Conservation (phyloP, 1,284 basidiomycete species). For the Melampsora americana region DNA sequence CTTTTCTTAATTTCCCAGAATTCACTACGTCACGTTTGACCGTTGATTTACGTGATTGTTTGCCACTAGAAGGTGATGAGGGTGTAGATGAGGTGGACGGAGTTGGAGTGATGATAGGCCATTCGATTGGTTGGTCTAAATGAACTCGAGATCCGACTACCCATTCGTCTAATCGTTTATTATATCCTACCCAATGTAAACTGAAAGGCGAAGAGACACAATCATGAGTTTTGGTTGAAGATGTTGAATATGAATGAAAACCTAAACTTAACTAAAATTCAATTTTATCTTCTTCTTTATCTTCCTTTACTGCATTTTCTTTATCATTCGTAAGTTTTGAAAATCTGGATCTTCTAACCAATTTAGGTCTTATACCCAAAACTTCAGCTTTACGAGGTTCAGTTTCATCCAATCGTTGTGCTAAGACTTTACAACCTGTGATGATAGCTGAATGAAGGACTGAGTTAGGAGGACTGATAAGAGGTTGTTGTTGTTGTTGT, state of each 20-base stretch:
- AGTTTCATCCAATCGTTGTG: conserved; percentile 70
- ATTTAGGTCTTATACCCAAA: conserved; percentile 75
- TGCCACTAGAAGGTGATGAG: conserved; percentile 16
- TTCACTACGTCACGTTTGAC: conserved; percentile 45
- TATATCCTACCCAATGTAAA: conserved; percentile 44
- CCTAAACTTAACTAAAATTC: conserved; percentile 39
- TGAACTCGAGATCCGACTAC: conserved; percentile 83
- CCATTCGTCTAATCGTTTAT: conserved; percentile 88
- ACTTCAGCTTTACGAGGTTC: conserved; percentile 91
- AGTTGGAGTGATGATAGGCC: conserved; percentile 68
- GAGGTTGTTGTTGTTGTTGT: conserved; percentile 43
- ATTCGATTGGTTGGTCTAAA: conserved; percentile 81
- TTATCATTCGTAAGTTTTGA: conserved; percentile 58
- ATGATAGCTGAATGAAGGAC: conserved; percentile 57
- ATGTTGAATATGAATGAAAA: not conserved
- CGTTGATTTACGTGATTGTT: conserved; percentile 40
- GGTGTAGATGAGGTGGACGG: conserved; percentile 52
- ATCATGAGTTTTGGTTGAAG: not conserved
- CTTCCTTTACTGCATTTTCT: conserved; percentile 57
- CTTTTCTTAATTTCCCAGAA: conserved; percentile 44
- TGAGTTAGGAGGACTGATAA: conserved; percentile 51
- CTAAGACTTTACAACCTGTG: conserved; percentile 89
- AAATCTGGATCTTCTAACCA: conserved; percentile 27
- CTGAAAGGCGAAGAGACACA: conserved; percentile 20
- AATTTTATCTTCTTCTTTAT: conserved; percentile 38